Evolutionary conservation across 1,284 basidiomycete species (phyloP).

Genomic region (Amylostereum areolatum): DNA sequence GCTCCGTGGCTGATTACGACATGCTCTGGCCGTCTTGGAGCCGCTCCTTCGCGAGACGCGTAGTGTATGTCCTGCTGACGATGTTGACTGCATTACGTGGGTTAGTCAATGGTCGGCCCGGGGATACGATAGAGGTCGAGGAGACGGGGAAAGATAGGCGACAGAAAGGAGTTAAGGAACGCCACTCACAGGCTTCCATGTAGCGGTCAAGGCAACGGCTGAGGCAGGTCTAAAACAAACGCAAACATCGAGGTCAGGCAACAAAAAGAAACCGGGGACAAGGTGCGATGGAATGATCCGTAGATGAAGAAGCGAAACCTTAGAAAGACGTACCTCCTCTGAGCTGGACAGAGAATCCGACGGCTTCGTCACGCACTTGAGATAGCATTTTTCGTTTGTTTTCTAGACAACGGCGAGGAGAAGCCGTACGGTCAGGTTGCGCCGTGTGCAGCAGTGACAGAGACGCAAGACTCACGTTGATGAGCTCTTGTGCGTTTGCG

Average conservation of each 20-base stretch:
- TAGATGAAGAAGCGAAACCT: background rate
- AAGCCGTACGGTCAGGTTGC: background rate
- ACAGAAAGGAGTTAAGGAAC: background rate
- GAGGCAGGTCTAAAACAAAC: slow-evolving; percentile 57
- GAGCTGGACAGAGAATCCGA: slow-evolving; percentile 60
- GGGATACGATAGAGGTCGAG: too few relatives aligned
- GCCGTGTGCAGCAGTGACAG: background rate
- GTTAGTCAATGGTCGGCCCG: too few relatives aligned
- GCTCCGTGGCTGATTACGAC: background rate
- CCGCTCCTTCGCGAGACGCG: slow-evolving; percentile 54
- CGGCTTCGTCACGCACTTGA: slow-evolving; percentile 77
- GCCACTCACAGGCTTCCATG: slow-evolving; percentile 76
- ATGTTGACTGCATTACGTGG: slow-evolving; percentile 80
- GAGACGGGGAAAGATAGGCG: background rate
- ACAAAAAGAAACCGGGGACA: background rate
- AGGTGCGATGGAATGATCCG: background rate
- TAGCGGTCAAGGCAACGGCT: slow-evolving; percentile 74
- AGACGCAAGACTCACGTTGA: slow-evolving; percentile 49
- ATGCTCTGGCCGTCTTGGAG: slow-evolving; percentile 13
- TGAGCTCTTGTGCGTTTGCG: slow-evolving; percentile 75
- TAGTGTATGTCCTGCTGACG: slow-evolving; percentile 61
- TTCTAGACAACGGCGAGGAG: slow-evolving; percentile 44
- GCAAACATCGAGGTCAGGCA: background rate
- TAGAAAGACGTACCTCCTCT: slow-evolving; percentile 71
- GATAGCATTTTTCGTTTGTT: slow-evolving; percentile 72